phyloP scores from a whole-genome alignment of 257 asterid species.

The Solanum chmielewskii region DNA sequence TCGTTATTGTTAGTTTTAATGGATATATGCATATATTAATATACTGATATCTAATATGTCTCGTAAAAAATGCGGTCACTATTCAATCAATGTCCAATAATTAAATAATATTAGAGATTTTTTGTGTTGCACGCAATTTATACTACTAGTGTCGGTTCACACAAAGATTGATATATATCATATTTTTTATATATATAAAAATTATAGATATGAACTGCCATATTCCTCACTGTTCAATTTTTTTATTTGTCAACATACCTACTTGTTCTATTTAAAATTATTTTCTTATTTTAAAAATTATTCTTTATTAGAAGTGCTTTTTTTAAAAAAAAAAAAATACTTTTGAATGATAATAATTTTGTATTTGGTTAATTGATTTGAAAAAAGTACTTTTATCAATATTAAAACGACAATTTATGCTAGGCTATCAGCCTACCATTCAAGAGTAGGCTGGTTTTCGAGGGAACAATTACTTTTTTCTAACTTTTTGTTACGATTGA shows the following conservation, averaged over 20 bases:
- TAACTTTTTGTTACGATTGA: no score
- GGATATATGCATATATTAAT: neutral
- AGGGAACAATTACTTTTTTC: neutral
- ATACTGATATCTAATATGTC: neutral
- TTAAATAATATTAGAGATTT: neutral
- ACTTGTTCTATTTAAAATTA: neutral
- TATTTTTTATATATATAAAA: neutral
- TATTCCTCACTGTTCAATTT: neutral
- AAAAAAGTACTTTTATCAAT: neutral
- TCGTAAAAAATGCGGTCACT: neutral
- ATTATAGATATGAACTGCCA: neutral
- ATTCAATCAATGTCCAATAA: neutral
- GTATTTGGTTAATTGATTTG: neutral
- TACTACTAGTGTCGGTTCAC: neutral
- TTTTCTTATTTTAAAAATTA: neutral
- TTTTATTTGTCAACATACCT: neutral
- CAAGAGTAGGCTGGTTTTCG: neutral
- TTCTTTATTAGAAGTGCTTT: neutral
- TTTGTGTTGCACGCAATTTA: neutral
- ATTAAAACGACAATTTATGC: neutral
- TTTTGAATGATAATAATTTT: neutral
- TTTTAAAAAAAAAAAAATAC: neutral
- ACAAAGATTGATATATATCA: neutral
- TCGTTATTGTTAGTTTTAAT: neutral
- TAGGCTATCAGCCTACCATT: neutral